Percentiles rank a stretch among this genome's conserved stretches.
Conservation (phyloP, 176 grass and related monocot genomes). For the Rhynchospora pubera region DNA sequence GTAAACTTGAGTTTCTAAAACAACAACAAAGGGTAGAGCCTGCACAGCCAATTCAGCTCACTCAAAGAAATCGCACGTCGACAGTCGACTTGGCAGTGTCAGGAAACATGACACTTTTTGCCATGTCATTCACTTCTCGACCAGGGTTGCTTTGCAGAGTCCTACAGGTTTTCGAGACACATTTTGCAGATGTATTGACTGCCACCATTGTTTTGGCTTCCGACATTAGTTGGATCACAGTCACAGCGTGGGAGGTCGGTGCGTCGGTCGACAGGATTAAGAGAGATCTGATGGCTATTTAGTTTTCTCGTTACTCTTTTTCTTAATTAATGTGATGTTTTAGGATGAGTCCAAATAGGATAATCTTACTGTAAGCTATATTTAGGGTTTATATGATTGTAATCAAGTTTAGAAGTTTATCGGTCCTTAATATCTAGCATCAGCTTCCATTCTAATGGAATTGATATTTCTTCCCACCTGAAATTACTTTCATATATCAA, state of each 20-base stretch:
- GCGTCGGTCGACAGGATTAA: not conserved
- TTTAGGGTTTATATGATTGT: not conserved
- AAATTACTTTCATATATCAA: not conserved
- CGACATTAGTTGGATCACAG: not conserved
- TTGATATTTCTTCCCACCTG: not conserved
- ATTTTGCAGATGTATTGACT: not conserved
- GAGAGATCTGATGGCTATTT: not conserved
- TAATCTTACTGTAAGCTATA: not conserved
- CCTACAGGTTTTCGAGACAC: not conserved
- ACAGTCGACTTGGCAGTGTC: not conserved
- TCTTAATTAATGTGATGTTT: not conserved
- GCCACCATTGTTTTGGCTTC: not conserved
- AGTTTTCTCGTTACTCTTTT: not conserved
- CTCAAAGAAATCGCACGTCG: not conserved
- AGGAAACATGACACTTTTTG: not conserved
- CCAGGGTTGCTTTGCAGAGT: not conserved
- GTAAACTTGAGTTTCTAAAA: not conserved
- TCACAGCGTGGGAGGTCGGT: not conserved
- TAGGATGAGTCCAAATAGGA: not conserved
- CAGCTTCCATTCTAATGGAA: not conserved
- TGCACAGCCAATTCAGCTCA: not conserved
- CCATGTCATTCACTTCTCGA: conserved; percentile 8
- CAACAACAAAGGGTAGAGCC: not conserved
- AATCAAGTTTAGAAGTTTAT: not conserved
- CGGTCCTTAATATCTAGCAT: not conserved